A percentile compares a stretch with the other conserved stretches of the same genome.
phyloP scores from a whole-genome alignment of 495 filamentous ascomycete genomes.

The Penicillium verhagenii region DNA sequence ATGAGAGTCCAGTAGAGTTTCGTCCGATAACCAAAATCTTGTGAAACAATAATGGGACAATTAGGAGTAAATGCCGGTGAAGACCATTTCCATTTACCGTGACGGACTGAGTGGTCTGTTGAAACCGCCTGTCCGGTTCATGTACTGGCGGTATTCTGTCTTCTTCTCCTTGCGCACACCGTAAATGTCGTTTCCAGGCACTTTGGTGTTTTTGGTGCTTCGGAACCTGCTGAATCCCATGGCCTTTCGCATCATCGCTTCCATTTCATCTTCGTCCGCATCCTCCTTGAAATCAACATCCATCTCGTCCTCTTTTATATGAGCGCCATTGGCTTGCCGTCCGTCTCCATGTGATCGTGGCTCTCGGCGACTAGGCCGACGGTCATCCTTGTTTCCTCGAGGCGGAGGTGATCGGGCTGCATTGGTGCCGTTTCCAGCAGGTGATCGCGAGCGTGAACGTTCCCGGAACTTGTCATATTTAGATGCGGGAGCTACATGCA shows the following conservation, averaged over 20 bases:
- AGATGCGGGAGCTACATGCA: constrained; percentile 26
- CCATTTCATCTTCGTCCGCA: constrained; percentile 64
- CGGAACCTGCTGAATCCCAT: constrained; percentile 89
- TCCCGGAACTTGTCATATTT: constrained; percentile 42
- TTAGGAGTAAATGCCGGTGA: constrained; percentile 6
- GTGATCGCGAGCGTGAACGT: constrained; percentile 44
- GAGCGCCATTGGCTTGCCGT: constrained; percentile 27
- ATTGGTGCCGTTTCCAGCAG: constrained; percentile 40
- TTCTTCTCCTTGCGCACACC: constrained; percentile 91
- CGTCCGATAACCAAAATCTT: not conserved
- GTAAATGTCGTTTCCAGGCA: constrained; percentile 84
- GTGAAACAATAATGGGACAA: not conserved
- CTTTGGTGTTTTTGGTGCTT: constrained; percentile 86
- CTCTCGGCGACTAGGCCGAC: constrained; percentile 35
- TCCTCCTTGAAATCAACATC: constrained; percentile 47
- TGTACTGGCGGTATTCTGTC: constrained; percentile 95
- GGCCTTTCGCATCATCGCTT: constrained; percentile 72
- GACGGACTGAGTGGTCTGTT: constrained; percentile 81
- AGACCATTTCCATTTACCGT: constrained; percentile 20
- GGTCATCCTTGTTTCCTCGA: constrained; percentile 33
- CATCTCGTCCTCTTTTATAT: constrained; percentile 38
- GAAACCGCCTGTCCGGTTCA: constrained; percentile 97
- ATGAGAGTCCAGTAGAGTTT: constrained; percentile 1
- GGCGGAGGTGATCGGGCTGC: constrained; percentile 33
- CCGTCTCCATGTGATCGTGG: constrained; percentile 20